Percentiles rank a stretch among this genome's conserved stretches.
These are phyloP conservation scores for Amanita pseudoporphyria DNA, from an alignment of 768 basidiomycete species.

Conservation along the genomic window DNA sequence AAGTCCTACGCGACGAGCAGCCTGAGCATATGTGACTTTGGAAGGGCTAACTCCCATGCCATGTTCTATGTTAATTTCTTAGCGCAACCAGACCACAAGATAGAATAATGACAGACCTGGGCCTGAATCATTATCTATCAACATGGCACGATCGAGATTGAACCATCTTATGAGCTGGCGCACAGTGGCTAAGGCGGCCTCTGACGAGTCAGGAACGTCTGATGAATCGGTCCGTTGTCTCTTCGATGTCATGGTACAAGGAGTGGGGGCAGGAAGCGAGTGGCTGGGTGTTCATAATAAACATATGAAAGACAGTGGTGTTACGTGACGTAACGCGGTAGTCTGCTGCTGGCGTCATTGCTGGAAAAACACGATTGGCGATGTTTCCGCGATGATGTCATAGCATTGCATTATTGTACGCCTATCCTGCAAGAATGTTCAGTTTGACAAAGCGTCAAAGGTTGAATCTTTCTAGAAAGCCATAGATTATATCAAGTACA, in stretches of 20 bases:
- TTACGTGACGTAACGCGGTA: no score
- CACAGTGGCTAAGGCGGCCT: constrained; percentile 1
- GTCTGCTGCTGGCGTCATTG: no score
- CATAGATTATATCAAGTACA: neutral
- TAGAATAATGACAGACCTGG: neutral
- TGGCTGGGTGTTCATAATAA: no score
- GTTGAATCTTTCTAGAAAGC: no score
- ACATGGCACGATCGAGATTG: constrained; percentile 1
- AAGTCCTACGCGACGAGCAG: constrained; percentile 14
- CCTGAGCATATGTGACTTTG: constrained; percentile 13
- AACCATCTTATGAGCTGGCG: constrained; percentile 1
- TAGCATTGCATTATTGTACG: no score
- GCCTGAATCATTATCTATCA: neutral
- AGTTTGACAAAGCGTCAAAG: no score
- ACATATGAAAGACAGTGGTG: no score
- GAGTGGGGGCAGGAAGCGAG: neutral
- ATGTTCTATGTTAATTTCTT: constrained; percentile 9
- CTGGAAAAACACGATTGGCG: no score
- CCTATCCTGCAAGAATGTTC: no score
- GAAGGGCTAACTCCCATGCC: constrained; percentile 13
- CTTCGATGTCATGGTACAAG: neutral
- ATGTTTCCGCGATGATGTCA: no score
- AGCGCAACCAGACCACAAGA: constrained; percentile 4
- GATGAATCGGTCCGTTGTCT: neutral
- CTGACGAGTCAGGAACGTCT: neutral